Evolutionary conservation across 805 yeast genomes (phyloP), one percentile per base, ranked within the genome.

Genomic region (Candida patagonica): DNA sequence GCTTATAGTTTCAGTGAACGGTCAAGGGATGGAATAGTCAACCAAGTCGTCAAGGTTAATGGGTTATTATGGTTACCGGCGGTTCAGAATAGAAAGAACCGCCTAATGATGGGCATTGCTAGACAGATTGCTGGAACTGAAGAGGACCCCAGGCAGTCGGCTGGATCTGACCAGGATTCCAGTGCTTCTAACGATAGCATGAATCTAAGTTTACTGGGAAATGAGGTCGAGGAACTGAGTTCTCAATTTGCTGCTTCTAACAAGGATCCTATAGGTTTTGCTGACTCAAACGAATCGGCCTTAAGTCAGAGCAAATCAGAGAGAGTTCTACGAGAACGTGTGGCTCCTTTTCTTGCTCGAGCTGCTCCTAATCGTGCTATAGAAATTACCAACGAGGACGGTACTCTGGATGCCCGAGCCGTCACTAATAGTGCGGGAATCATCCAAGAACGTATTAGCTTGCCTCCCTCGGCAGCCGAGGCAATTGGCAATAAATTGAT

Each of bases 31-130:
- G 52, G 34, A 12, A 6, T 17, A 22, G 10, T 3, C 6, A 66
- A 64, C 38, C 74, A 65, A 46, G 71, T 71, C 29, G 72, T 80
- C 1, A 75, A 76, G 26, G 74, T 88, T 2, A 68, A 83, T 32
- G 95, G 96, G 5, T 74, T 82, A 71, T 62, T 81, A 21, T 70
- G 53, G 39, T 67, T 82, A 30, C 85, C 87, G 0, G 94, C 94
- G 1, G 64, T 71, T 6, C 71, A 76, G 67, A 71, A 73, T 23
- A 66, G 94, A 30, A 85, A 80, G 52, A 85, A 86, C 57, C 64
- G 78, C 42, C 56, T 88, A 32, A 65, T 88, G 24, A 56, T 81
- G 17, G 70, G 86, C 0, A 59, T 86, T 32, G 84, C 86, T 2
- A 74, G 74, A 44, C 86, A 83, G 56, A 63, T 82, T 37, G 71